phyloP scores from a whole-genome alignment of 2,329 filamentous ascomycete species.

The Sarocladiaceae sp. region DNA sequence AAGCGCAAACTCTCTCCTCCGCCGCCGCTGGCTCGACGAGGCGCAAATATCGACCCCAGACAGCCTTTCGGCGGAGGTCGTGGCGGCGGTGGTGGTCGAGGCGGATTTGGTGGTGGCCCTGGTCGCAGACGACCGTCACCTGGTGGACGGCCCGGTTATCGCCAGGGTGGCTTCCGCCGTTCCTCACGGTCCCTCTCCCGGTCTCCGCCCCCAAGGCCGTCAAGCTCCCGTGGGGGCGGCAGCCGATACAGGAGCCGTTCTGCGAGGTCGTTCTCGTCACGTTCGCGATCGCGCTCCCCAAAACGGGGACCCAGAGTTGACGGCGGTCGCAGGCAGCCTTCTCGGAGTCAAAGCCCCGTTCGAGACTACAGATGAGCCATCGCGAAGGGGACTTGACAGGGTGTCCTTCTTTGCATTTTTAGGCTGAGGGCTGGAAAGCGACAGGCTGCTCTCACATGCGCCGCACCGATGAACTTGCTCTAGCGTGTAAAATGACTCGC shows the following conservation, averaged over 20 bases:
- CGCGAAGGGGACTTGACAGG: too few species aligned
- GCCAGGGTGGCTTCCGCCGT: slow-evolving; percentile 54
- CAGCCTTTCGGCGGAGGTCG: slow-evolving; percentile 25
- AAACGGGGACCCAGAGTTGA: slow-evolving; percentile 25
- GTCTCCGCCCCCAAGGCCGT: slow-evolving; percentile 36
- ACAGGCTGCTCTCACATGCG: too few species aligned
- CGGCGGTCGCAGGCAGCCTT: slow-evolving; percentile 24
- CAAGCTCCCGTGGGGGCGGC: slow-evolving; percentile 18
- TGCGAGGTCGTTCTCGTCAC: slow-evolving; percentile 36
- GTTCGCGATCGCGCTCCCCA: slow-evolving; percentile 41
- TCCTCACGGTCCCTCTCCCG: slow-evolving; percentile 43
- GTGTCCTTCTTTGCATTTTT: too few species aligned
- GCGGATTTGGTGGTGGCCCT: slow-evolving; percentile 26
- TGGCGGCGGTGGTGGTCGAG: slow-evolving; percentile 28
- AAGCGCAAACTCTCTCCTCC: slow-evolving; percentile 75
- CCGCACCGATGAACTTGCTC: too few species aligned
- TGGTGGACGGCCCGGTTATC: background rate
- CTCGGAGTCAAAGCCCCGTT: slow-evolving; percentile 41
- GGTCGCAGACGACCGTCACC: slow-evolving; percentile 30
- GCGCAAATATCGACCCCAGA: slow-evolving; percentile 50
- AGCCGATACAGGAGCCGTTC: slow-evolving; percentile 41
- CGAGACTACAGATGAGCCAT: slow-evolving; percentile 31
- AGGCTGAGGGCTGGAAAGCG: too few species aligned
- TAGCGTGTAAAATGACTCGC: too few species aligned
- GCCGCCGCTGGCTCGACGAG: slow-evolving; percentile 64